Conservation (phyloP, 208 protist species). For the Crithidia mellificae region DNA sequence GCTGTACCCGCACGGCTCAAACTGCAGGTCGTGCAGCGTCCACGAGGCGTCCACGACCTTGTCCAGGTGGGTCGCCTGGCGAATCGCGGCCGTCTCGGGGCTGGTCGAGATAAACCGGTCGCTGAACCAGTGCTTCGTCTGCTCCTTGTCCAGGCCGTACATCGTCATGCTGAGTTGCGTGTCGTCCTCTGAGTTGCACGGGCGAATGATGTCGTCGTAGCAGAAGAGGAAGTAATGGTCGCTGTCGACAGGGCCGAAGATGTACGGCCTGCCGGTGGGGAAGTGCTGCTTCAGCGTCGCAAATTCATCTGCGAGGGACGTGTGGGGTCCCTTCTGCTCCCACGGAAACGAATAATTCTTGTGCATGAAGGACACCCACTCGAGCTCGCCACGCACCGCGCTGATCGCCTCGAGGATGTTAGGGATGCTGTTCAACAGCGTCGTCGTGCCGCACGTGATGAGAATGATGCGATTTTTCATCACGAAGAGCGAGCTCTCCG, state of each 20-base stretch:
- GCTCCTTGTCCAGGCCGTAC: conserved; percentile 84
- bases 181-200: conserved; percentile 64
- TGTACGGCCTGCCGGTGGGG: conserved; percentile 82
- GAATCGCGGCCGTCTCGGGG: conserved; percentile 71
- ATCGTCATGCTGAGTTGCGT: conserved; percentile 91
- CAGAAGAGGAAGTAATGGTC: conserved; percentile 94
- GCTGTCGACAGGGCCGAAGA: conserved; percentile 89
- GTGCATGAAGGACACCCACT: conserved; percentile 92
- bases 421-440: conserved; percentile 89
- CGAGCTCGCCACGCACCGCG: conserved; percentile 74
- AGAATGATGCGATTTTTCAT: conserved; percentile 89
- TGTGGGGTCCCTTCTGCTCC: conserved; percentile 88
- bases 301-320: conserved; percentile 80
- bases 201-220: conserved; percentile 85
- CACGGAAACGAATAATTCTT: conserved; percentile 94
- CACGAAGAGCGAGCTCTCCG: conserved; percentile 94
- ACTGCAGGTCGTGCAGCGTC: conserved; percentile 89
- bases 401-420: conserved; percentile 80
- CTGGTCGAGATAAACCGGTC: conserved; percentile 68
- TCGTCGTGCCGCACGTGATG: conserved; percentile 95
- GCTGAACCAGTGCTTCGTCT: conserved; percentile 86
- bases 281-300: conserved; percentile 78
- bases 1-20: conserved; percentile 95
- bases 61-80: conserved; percentile 64
- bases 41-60: conserved; percentile 75